Evolutionary conservation across 805 yeast species (phyloP), one percentile per base, ranked within the genome.

Genomic region (Wickerhamiella australiensis): DNA sequence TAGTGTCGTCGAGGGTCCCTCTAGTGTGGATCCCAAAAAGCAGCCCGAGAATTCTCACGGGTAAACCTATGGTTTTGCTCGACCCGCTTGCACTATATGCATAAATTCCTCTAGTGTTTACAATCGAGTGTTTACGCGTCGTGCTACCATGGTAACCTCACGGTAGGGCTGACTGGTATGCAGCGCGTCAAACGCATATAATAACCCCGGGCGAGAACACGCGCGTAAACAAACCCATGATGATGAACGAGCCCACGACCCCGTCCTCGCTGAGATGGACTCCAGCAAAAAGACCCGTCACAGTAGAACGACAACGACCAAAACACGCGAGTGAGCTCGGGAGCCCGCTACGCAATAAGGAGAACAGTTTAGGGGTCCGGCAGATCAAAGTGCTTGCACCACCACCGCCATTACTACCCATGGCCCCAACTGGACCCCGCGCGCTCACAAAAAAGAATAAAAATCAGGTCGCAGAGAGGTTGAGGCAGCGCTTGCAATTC

Each of bases 351-450:
- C 42, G 40, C 27, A 25, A 35, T 26, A 49, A 49, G 17, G 51
- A 49, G 8, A 49, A 42, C 33, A 29, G 33, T 15, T 20, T 47
- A n/a, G 22, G 25, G 21, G 23, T 18, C 20, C 38, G 38, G 13
- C 29, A 21, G 22, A 29, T 40, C 23, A 47, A 47, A 25, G 48
- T 38, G 42, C 46, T 49, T 35, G 52, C 52, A 18, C 52, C 52
- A 5, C 45, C 52, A 1, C 52, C 52, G 2, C 49, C 52, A 7
- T 12, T 44, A 13, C 35, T 31, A 11, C 52, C 52, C 13, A 18
- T 15, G 17, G 44, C 27, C 33, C 42, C 42, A 8, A 22, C 20
- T 3, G 15, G n/a, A 3, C 22, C 44, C 22, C 36, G 40, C 12
- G 44, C 38, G 5, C 23, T 41, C 25, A 8, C 44, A 3, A 41